These are phyloP conservation scores for Marvania coccoides DNA, from an alignment of 139 green algal species.

Conservation along the genomic window DNA sequence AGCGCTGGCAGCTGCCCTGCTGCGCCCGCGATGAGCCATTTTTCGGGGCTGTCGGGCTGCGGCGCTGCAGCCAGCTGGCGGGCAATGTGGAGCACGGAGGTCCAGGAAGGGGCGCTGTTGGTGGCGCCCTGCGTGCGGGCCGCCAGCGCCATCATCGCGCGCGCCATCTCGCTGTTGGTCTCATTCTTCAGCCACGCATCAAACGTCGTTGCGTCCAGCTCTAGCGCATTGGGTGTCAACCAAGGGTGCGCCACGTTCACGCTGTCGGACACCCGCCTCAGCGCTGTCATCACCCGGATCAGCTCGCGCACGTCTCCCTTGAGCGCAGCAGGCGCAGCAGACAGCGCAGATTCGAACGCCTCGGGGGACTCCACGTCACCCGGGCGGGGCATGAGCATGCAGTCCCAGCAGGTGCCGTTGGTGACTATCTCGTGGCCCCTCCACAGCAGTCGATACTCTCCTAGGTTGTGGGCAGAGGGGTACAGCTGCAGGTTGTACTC, in stretches of 20 bases:
- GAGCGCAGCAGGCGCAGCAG: too few relatives aligned
- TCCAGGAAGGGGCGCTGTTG: neutral
- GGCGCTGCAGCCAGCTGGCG: constrained; percentile 6
- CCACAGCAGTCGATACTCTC: too few relatives aligned
- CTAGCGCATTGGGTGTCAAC: neutral
- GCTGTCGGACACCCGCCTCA: neutral
- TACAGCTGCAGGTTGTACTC: too few relatives aligned
- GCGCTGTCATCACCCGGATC: too few relatives aligned
- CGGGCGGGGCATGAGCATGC: too few relatives aligned
- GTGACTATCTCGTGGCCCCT: too few relatives aligned
- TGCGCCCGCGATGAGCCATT: constrained; percentile 1
- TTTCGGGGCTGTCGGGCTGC: neutral
- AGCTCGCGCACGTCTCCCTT: too few relatives aligned
- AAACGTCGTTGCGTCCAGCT: neutral
- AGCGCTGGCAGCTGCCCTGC: neutral
- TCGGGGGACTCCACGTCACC: too few relatives aligned
- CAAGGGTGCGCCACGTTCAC: neutral
- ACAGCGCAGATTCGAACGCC: too few relatives aligned
- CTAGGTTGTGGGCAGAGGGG: too few relatives aligned
- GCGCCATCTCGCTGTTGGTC: neutral
- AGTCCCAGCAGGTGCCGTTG: too few relatives aligned
- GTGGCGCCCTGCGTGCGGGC: neutral
- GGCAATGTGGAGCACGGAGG: constrained; percentile 3
- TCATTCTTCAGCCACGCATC: neutral
- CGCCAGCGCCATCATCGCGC: neutral